Conservation (phyloP, 331 rosid genomes). For the Malus hybrid region DNA sequence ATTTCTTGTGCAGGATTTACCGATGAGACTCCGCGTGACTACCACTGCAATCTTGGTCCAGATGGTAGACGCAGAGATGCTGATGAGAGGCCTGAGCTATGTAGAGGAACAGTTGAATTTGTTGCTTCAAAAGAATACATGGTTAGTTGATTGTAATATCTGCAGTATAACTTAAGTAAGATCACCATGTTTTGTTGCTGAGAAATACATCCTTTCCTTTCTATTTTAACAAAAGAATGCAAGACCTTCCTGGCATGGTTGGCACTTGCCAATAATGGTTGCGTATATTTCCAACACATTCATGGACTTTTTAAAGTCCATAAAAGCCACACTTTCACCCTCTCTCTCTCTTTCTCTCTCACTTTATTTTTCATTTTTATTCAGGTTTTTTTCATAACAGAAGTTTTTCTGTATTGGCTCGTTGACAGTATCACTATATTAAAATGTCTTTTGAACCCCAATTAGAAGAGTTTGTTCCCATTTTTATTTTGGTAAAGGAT, state of each 20-base stretch:
- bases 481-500: neutral
- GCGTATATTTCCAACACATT: neutral
- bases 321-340: neutral
- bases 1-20: slow-evolving; percentile 61
- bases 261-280: neutral
- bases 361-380: neutral
- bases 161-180: neutral
- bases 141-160: slow-evolving; percentile 49
- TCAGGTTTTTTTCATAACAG: neutral
- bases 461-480: neutral
- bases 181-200: neutral
- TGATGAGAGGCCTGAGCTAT: neutral
- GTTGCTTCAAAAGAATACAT: slow-evolving; percentile 51
- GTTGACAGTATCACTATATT: neutral
- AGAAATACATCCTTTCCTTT: neutral
- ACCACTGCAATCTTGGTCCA: slow-evolving; percentile 98
- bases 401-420: neutral
- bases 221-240: neutral
- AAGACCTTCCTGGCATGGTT: neutral
- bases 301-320: neutral
- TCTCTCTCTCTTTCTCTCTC: neutral
- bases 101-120: too few relatives aligned
- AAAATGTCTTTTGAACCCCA: neutral
- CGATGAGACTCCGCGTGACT: slow-evolving; percentile 97
- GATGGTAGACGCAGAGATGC: slow-evolving; percentile 98